Percentiles rank a stretch among this genome's conserved stretches.
Conservation (phyloP, 768 basidiomycete species). For the Termitomyces bulborhizus region DNA sequence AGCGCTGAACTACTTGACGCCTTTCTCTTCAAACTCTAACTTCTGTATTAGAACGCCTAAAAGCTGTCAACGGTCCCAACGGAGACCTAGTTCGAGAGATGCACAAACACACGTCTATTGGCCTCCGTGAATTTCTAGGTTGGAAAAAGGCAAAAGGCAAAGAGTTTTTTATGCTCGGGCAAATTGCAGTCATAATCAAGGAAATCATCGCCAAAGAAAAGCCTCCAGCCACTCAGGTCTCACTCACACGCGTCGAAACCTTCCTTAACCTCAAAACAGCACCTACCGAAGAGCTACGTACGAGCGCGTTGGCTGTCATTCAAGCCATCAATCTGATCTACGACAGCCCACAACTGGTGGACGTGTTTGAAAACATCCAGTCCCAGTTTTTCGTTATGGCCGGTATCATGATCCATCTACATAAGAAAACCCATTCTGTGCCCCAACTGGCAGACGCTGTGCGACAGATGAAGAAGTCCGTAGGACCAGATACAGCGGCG, state of each 20-base stretch:
- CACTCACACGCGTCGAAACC: conserved; percentile 16
- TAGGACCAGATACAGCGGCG: conserved; percentile 1
- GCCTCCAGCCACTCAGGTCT: conserved; percentile 14
- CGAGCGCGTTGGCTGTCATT: conserved; percentile 4
- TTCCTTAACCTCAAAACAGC: conserved; percentile 14
- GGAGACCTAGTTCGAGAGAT: conserved; percentile 36
- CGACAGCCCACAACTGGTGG: conserved; percentile 6
- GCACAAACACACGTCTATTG: conserved; percentile 24
- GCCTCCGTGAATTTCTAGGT: conserved; percentile 30
- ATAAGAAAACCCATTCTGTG: conserved; percentile 25
- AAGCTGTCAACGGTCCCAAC: conserved; percentile 42
- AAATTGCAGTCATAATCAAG: conserved; percentile 23
- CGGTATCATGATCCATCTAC: conserved; percentile 32
- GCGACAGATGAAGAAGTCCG: conserved; percentile 21
- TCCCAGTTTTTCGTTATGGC: conserved; percentile 42
- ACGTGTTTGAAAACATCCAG: conserved; percentile 20
- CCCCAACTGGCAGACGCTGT: conserved; percentile 38
- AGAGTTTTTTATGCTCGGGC: conserved; percentile 40
- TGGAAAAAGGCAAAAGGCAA: conserved; percentile 39
- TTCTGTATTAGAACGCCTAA: conserved; percentile 35
- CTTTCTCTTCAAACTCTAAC: not conserved
- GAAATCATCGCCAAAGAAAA: conserved; percentile 1
- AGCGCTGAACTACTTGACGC: not conserved
- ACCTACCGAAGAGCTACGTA: not conserved
- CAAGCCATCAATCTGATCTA: conserved; percentile 11